Evolutionary conservation across 495 filamentous ascomycete genomes (phyloP).

Genomic region (Stereocaulon alpinum): DNA sequence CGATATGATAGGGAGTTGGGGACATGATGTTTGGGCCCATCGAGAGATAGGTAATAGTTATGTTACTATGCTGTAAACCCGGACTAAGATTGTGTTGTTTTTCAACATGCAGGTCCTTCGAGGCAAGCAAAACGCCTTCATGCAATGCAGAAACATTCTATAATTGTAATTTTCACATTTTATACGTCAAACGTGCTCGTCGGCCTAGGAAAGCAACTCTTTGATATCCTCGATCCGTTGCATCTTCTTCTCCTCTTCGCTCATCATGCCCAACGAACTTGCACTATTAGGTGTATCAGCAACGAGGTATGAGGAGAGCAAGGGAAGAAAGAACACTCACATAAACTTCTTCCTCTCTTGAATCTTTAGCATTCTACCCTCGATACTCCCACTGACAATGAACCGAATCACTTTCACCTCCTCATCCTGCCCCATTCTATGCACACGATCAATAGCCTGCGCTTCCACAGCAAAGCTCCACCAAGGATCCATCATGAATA

Average conservation of each 20-base stretch:
- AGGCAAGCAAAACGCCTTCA: neutral
- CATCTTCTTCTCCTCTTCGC: slow-evolving; percentile 81
- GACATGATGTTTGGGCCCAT: neutral
- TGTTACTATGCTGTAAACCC: neutral
- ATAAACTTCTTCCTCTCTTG: slow-evolving; percentile 96
- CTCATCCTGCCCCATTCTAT: slow-evolving; percentile 88
- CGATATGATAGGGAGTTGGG: neutral
- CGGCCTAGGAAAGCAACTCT: slow-evolving; percentile 64
- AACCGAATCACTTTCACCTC: slow-evolving; percentile 82
- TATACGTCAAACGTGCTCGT: too few species aligned
- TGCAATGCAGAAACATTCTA: neutral
- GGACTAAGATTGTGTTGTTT: neutral
- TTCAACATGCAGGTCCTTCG: neutral
- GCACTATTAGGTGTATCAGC: slow-evolving; percentile 45
- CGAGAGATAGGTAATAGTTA: neutral
- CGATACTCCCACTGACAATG: slow-evolving; percentile 80
- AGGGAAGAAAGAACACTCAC: slow-evolving; percentile 39
- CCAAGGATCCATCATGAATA: slow-evolving; percentile 99
- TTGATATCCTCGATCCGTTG: slow-evolving; percentile 90
- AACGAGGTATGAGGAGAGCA: neutral
- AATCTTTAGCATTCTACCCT: slow-evolving; percentile 86
- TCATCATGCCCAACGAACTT: slow-evolving; percentile 85
- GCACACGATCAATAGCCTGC: slow-evolving; percentile 97
- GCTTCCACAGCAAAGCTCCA: slow-evolving; percentile 97
- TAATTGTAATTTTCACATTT: neutral